Conservation (phyloP, 192 early-diverging fungal species). For the Gonapodya sp. region DNA sequence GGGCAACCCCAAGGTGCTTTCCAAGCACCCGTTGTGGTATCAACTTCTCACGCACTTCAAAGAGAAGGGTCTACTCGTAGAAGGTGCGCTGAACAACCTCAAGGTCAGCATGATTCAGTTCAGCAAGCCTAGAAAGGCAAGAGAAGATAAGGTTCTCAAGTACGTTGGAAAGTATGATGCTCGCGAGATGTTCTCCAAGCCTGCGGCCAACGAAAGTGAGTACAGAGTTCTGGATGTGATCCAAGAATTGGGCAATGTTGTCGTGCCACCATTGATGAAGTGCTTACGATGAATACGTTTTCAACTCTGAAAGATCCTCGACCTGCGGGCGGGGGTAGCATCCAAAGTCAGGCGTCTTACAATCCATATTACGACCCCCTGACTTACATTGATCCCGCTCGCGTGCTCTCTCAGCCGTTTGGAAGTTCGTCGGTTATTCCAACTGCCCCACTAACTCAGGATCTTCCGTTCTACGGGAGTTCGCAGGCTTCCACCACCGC, state of each 20-base stretch:
- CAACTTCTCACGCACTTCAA: slow-evolving; percentile 91
- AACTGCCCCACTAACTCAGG: background rate
- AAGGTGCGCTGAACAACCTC: slow-evolving; percentile 82
- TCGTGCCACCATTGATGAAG: background rate
- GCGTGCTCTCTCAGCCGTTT: background rate
- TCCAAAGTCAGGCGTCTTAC: background rate
- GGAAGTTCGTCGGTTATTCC: background rate
- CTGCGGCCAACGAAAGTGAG: background rate
- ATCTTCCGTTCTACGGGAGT: background rate
- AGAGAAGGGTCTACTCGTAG: slow-evolving; percentile 77
- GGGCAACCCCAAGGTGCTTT: slow-evolving; percentile 91
- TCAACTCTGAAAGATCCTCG: too few relatives aligned
- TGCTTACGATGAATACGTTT: background rate
- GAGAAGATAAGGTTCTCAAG: slow-evolving; percentile 5
- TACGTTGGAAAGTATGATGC: slow-evolving; percentile 6
- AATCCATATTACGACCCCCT: background rate
- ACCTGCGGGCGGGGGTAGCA: background rate
- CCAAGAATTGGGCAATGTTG: background rate
- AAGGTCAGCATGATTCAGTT: slow-evolving; percentile 87
- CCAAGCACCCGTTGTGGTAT: slow-evolving; percentile 92
- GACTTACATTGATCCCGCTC: background rate
- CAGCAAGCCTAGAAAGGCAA: slow-evolving; percentile 25
- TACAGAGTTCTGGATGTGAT: too few relatives aligned
- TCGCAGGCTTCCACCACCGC: background rate
- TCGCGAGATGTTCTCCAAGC: background rate